Evolutionary conservation across 176 grass and related monocot species (phyloP), one percentile per base, ranked within the genome.

Genomic region (Oropetium thomaeum): DNA sequence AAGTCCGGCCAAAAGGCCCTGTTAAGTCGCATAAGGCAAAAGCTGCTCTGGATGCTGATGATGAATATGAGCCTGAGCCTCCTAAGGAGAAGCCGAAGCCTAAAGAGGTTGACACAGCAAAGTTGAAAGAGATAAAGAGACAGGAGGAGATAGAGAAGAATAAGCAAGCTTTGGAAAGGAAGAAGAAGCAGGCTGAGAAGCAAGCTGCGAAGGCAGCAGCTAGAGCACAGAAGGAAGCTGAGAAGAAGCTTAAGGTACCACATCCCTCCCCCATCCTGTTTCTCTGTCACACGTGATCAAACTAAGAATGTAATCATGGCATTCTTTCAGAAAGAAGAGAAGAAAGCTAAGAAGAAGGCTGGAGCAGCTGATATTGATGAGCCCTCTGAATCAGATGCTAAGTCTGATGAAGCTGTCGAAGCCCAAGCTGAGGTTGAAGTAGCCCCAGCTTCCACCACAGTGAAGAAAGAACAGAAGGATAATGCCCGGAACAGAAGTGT

Each of bases 61-160:
- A 91, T 68, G 75, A 19, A 42, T 62, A 77, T 31, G 86, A 64
- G 23, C 40, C 43, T 7, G 89, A 89, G 40, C 78, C 82, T 38
- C 72, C 77, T 33, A 84, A 84, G 79, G 86, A 88, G 67, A 92
- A 94, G 55, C 42, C 58, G 5, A 96, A 88, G 55, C 57, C 78
- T 73, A 88, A 62, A 25, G 89, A 86, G 63, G 84, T 86, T 55
- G 89, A 95, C 82, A 71, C 65, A 16, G 89, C 83, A 7, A 99
- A 95, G 69, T 71, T 95, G 77, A 95, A 85, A 84, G 91, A 99
- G 68, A 83, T 86, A 2, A 99, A 95, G 79, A 88, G 96, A 74
- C 91, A 92, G 74, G 96, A 99, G 64, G 91, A 95, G 77, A 95
- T 95, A 51, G 86, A 82, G 44, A 99, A 99, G 87, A 86, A 93